Percentiles rank a stretch among this genome's conserved stretches.
These are phyloP conservation scores for Epithemia pelagica DNA, from an alignment of 108 stramenopile species.

Conservation along the genomic window DNA sequence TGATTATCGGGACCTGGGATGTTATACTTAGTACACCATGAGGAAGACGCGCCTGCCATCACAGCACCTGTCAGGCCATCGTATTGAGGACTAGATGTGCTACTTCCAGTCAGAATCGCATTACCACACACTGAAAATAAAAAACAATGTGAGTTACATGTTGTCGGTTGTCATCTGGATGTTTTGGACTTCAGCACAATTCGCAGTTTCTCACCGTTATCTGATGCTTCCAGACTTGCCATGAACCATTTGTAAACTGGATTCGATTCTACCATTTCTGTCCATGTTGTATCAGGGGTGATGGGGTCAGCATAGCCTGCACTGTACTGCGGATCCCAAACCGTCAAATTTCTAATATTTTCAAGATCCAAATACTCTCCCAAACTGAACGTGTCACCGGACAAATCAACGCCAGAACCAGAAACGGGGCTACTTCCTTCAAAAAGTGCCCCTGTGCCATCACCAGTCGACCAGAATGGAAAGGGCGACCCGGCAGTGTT, in stretches of 20 bases:
- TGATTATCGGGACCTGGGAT: slow-evolving; percentile 8
- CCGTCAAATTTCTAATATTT: neutral
- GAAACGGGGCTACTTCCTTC: slow-evolving; percentile 22
- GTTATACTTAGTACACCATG: slow-evolving; percentile 36
- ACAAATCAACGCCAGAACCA: slow-evolving; percentile 35
- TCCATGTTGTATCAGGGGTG: slow-evolving; percentile 12
- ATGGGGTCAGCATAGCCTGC: slow-evolving; percentile 8
- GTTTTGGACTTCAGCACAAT: too few relatives aligned
- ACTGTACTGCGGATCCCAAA: slow-evolving; percentile 15
- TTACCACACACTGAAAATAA: slow-evolving; percentile 18
- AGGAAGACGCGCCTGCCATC: slow-evolving; percentile 3
- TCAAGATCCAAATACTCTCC: slow-evolving; percentile 7
- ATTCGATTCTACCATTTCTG: slow-evolving; percentile 16
- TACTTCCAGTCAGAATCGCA: slow-evolving; percentile 11
- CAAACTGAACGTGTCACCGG: slow-evolving; percentile 7
- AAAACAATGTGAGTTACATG: neutral
- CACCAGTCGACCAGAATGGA: slow-evolving; percentile 25
- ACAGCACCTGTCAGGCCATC: slow-evolving; percentile 12
- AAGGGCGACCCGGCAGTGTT: slow-evolving; percentile 29
- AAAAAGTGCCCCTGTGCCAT: slow-evolving; percentile 23
- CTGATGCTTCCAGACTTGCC: slow-evolving; percentile 15
- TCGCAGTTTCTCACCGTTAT: slow-evolving; percentile 19
- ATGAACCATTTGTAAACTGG: slow-evolving; percentile 37
- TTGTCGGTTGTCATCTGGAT: neutral
- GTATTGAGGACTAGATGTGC: slow-evolving; percentile 10